These are phyloP conservation scores for Filobasidium uniguttulatum DNA, from an alignment of 1,284 basidiomycete genomes.

Conservation along the genomic window DNA sequence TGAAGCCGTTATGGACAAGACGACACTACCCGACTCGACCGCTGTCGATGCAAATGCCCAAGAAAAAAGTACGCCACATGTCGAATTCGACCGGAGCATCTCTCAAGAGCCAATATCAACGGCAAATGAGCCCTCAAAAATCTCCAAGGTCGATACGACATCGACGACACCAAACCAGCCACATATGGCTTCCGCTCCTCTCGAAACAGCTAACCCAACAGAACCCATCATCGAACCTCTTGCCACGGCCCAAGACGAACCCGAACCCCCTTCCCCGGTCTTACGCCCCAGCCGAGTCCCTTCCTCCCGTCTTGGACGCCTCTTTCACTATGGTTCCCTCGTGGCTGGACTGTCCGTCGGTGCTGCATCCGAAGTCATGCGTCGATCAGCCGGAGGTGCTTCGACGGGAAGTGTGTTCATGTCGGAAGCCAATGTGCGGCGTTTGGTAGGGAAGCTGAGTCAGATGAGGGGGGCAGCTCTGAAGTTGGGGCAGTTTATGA, in stretches of 20 bases:
- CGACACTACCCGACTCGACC: too few relatives aligned
- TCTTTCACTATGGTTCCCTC: slow-evolving; percentile 78
- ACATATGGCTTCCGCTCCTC: too few relatives aligned
- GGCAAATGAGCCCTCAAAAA: too few relatives aligned
- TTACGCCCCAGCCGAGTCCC: slow-evolving; percentile 47
- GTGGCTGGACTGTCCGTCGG: slow-evolving; percentile 37
- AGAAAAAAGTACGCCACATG: too few relatives aligned
- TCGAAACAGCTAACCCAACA: too few relatives aligned
- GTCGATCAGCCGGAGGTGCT: slow-evolving; percentile 29
- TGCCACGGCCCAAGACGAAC: slow-evolving; percentile 1
- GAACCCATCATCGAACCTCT: slow-evolving; percentile 12
- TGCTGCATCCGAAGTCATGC: slow-evolving; percentile 39
- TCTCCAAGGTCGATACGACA: too few relatives aligned
- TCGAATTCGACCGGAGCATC: too few relatives aligned
- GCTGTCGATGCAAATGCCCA: too few relatives aligned
- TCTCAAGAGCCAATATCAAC: too few relatives aligned
- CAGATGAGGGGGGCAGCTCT: slow-evolving; percentile 93
- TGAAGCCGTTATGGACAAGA: too few relatives aligned
- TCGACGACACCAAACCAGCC: too few relatives aligned
- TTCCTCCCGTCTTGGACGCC: slow-evolving; percentile 66
- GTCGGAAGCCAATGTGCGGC: slow-evolving; percentile 75
- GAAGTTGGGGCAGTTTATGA: slow-evolving; percentile 94
- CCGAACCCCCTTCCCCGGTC: slow-evolving; percentile 19
- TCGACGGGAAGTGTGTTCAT: slow-evolving; percentile 47
- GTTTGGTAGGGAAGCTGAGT: slow-evolving; percentile 80